Conservation (phyloP, 192 early-diverging fungal species). For the Phlyctochytrium bullatum region DNA sequence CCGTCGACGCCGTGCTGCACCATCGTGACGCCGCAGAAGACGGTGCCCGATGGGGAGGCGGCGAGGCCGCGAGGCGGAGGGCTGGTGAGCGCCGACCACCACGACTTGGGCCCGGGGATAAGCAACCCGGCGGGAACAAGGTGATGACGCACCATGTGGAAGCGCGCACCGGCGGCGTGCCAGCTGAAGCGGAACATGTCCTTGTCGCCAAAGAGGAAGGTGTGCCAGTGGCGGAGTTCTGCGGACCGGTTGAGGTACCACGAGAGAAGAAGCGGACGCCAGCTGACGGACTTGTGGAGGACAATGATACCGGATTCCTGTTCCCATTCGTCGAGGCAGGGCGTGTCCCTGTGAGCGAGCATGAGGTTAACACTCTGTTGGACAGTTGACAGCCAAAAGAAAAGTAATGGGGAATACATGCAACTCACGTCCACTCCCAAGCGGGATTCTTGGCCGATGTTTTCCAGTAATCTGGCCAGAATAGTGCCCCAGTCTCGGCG, state of each 20-base stretch:
- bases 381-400: no score
- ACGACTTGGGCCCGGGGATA: not conserved
- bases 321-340: slow-evolving; percentile 21
- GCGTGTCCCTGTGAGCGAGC: not conserved
- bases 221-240: slow-evolving; percentile 4
- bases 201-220: slow-evolving; percentile 30
- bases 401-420: no score
- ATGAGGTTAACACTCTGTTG: no score
- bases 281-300: not conserved
- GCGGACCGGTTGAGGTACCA: slow-evolving; percentile 10
- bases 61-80: no score
- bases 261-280: not conserved
- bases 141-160: not conserved
- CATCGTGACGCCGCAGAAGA: not conserved
- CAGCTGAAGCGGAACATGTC: slow-evolving; percentile 30
- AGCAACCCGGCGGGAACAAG: not conserved
- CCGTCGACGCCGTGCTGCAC: not conserved
- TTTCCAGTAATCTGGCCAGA: slow-evolving; percentile 19
- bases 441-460: not conserved
- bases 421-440: not conserved
- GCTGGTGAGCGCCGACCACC: no score
- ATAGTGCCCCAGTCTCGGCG: slow-evolving; percentile 1
- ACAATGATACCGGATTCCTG: not conserved
- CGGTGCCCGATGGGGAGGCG: no score
- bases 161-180: not conserved